These are phyloP conservation scores for Zelopaecilomyces penicillatus DNA, from an alignment of 2,329 filamentous ascomycete genomes.

Conservation along the genomic window DNA sequence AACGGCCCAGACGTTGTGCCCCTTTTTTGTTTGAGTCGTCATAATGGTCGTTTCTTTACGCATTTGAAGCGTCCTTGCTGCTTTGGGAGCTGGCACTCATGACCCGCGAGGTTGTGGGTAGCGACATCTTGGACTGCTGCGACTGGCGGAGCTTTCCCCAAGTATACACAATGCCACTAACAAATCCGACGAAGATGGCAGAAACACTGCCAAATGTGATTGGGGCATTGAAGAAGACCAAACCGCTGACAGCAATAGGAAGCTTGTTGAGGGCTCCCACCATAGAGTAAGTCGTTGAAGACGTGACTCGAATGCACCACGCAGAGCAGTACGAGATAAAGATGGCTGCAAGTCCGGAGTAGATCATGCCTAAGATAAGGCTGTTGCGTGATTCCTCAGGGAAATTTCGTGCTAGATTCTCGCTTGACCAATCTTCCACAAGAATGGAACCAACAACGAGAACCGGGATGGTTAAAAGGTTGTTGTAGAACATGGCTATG, in stretches of 20 bases:
- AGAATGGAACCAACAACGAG: constrained; percentile 74
- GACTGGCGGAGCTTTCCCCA: constrained; percentile 35
- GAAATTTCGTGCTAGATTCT: constrained; percentile 83
- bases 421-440: constrained; percentile 83
- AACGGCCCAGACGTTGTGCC: no score
- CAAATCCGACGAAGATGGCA: constrained; percentile 83
- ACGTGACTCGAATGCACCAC: constrained; percentile 96
- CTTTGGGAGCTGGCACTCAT: constrained; percentile 85
- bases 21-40: no score
- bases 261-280: constrained; percentile 97
- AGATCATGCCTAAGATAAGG: constrained; percentile 80
- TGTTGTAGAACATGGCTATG: constrained; percentile 99
- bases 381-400: constrained; percentile 69
- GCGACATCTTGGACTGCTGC: constrained; percentile 61
- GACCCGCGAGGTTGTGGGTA: constrained; percentile 54
- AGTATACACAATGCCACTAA: constrained; percentile 86
- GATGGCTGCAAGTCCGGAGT: constrained; percentile 86
- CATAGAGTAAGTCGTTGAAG: constrained; percentile 98
- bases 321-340: constrained; percentile 99
- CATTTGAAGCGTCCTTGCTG: constrained; percentile 70
- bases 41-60: neutral
- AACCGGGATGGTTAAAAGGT: constrained; percentile 90
- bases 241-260: constrained; percentile 82
- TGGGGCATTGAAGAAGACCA: constrained; percentile 92
- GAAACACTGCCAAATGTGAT: constrained; percentile 87